Percentiles rank a stretch among this genome's conserved stretches.
Conservation (phyloP, 768 basidiomycete species). For the Lentinula guzmanii region DNA sequence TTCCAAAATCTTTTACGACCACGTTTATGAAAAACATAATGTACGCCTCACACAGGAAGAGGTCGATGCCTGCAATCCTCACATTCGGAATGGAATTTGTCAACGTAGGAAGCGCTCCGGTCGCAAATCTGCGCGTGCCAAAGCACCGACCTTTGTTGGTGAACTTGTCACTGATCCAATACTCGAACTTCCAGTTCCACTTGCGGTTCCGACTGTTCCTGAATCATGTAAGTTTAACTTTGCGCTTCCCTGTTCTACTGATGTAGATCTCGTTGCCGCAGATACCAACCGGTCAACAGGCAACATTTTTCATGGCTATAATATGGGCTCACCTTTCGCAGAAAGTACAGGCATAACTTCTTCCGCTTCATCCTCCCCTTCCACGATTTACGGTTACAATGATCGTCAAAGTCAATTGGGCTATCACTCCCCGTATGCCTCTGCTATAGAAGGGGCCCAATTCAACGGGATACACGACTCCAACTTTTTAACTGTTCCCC, state of each 20-base stretch:
- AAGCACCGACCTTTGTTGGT: not conserved
- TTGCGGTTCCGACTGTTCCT: not conserved
- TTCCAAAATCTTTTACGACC: conserved; percentile 47
- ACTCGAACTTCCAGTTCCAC: not conserved
- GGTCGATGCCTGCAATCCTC: not conserved
- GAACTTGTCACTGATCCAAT: not conserved
- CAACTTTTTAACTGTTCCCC: not conserved
- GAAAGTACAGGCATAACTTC: not conserved
- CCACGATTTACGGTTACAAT: not conserved
- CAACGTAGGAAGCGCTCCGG: not conserved
- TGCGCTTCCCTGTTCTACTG: not conserved
- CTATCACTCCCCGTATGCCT: not conserved
- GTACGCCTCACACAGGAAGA: not conserved
- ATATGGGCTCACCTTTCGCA: not conserved
- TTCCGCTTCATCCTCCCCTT: not conserved
- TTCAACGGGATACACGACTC: not conserved
- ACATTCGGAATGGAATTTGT: not conserved
- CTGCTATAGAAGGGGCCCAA: not conserved
- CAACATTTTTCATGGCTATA: not conserved
- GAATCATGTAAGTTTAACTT: not conserved
- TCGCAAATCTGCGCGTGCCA: not conserved
- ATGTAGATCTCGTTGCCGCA: not conserved
- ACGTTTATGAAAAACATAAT: conserved; percentile 44
- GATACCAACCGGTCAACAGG: not conserved
- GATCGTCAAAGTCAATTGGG: not conserved